Percentiles rank a stretch among this genome's conserved stretches.
These are phyloP conservation scores for Simmondsia chinensis DNA, from an alignment of 148 eudicot genomes.

Conservation along the genomic window DNA sequence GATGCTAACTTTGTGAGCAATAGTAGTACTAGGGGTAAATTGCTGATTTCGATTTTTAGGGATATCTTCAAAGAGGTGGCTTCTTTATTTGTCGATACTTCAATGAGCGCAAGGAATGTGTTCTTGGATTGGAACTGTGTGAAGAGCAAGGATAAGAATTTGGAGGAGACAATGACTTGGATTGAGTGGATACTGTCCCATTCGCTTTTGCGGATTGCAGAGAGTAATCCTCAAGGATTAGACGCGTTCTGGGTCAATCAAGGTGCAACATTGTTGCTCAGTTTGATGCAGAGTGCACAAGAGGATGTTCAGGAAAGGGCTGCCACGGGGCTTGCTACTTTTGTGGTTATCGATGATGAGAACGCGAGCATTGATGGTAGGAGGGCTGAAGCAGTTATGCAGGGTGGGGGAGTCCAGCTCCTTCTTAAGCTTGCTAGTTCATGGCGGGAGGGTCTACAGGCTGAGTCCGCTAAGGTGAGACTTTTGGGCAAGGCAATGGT, in stretches of 20 bases:
- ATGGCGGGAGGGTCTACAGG: slow-evolving; percentile 91
- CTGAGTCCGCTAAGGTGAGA: slow-evolving; percentile 89
- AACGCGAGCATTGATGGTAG: slow-evolving; percentile 77
- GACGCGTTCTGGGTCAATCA: slow-evolving; percentile 90
- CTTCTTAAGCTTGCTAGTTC: slow-evolving; percentile 78
- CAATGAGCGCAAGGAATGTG: slow-evolving; percentile 40
- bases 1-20: slow-evolving; percentile 38
- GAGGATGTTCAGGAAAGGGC: slow-evolving; percentile 99
- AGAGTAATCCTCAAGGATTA: slow-evolving; percentile 68
- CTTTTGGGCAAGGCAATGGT: neutral
- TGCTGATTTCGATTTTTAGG: slow-evolving; percentile 44
- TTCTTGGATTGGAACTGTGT: slow-evolving; percentile 64
- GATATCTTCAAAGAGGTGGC: slow-evolving; percentile 57
- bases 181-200: slow-evolving; percentile 82
- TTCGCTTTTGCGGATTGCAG: slow-evolving; percentile 79
- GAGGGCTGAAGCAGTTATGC: slow-evolving; percentile 92
- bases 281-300: slow-evolving; percentile 73
- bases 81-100: slow-evolving; percentile 48
- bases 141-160: slow-evolving; percentile 34
- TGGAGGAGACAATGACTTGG: slow-evolving; percentile 74
- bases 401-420: slow-evolving; percentile 76
- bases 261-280: slow-evolving; percentile 77
- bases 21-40: slow-evolving; percentile 46
- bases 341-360: slow-evolving; percentile 93
- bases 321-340: slow-evolving; percentile 89